Evolutionary conservation across 73 alveolate species (phyloP), one percentile per base, ranked within the genome.

Genomic region (Halteria grandinella): DNA sequence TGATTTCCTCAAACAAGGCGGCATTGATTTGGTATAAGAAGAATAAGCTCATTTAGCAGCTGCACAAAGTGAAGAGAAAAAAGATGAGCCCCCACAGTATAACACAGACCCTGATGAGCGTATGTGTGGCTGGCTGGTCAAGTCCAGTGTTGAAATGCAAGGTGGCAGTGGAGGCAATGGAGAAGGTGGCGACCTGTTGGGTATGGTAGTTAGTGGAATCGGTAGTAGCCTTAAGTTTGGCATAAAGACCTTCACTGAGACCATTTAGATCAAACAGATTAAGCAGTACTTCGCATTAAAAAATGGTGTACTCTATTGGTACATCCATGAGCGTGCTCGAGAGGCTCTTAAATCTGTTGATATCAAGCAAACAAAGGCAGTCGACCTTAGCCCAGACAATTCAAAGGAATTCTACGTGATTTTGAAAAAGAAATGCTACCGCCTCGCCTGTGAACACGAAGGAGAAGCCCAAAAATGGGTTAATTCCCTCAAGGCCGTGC

Each of bases 1-100:
- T 10, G 92, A 73, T 18, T 83, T 83, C 73, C 79, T 83, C 17
- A 83, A 43, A 34, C 55, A 74, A 62, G 92, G 92, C 10, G 92
- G 92, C 0, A 59, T 83, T 10, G 78, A 83, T 32, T n/a, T 60
- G 2, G 91, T 69, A 18, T 62, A 55, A 40, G 70, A 40, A 1
- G 78, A 55, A 15, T 69, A 25, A 1, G 69, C 18, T 0, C 47
- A 36, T 11, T 11, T 5, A 36, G 47, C 70, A 40, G 58, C 57
- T 11, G 40, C 24, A 25, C 12, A 29, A 57, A 41, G 4, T 29
- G 15, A 29, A 34, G 37, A 24, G 44, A 21, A 12, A 62, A 14
- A 37, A 64, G 52, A 27, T 27, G 52, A 28, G 73, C 27, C 43
- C 23, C 43, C 52, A 39, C 18, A 32, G 41, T 80, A 48, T 57